A percentile compares a stretch with the other conserved stretches of the same genome.
phyloP scores from a whole-genome alignment of 805 yeast genomes.

The Crinitomyces ghanaensis region DNA sequence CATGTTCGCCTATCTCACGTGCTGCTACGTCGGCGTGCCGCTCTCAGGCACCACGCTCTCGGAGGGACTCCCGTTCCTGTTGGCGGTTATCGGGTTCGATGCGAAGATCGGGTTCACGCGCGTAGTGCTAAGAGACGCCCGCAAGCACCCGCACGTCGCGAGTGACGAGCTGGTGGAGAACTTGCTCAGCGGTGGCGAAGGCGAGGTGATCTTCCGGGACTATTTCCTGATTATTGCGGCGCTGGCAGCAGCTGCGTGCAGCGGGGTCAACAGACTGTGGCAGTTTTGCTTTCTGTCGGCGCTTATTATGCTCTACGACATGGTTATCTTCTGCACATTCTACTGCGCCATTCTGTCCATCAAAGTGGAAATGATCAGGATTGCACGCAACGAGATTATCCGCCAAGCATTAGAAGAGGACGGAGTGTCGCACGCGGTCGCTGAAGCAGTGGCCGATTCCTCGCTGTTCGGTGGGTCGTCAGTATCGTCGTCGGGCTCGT shows the following conservation, averaged over 20 bases:
- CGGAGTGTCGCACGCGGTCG: constrained; percentile 67
- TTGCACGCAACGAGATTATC: constrained; percentile 68
- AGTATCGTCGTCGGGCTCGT: not conserved
- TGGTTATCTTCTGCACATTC: constrained; percentile 65
- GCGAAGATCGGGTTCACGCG: constrained; percentile 64
- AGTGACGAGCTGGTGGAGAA: constrained; percentile 32
- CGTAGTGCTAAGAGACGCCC: constrained; percentile 19
- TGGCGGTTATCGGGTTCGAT: constrained; percentile 85
- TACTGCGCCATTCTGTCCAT: constrained; percentile 73
- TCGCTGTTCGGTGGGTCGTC: constrained; percentile 10
- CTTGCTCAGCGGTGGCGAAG: constrained; percentile 26
- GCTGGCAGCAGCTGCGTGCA: constrained; percentile 43
- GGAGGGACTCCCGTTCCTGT: constrained; percentile 90
- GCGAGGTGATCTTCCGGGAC: constrained; percentile 56
- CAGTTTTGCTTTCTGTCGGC: constrained; percentile 73
- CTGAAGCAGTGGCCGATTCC: constrained; percentile 50
- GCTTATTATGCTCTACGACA: constrained; percentile 58
- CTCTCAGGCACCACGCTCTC: constrained; percentile 66
- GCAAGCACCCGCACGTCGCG: constrained; percentile 15
- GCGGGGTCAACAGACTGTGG: constrained; percentile 57
- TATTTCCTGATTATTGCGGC: constrained; percentile 62
- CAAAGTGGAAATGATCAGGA: constrained; percentile 78
- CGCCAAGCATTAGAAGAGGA: constrained; percentile 84
- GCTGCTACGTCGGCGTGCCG: constrained; percentile 43
- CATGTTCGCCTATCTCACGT: constrained; percentile 59